Conservation (phyloP, 371 early-diverging fungal species). For the Amoeboradix gromovi region DNA sequence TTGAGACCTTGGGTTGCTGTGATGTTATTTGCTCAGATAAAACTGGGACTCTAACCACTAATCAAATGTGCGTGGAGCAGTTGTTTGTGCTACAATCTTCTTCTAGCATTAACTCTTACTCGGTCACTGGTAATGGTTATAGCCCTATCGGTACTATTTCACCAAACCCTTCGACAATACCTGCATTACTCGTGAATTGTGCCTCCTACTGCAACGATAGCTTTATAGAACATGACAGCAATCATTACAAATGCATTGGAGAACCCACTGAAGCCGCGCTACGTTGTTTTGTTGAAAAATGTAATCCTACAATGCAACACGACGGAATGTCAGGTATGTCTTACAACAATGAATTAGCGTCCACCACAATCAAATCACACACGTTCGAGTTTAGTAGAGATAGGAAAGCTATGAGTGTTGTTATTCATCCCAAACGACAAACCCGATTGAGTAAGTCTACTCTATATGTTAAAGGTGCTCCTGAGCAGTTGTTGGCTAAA, state of each 20-base stretch:
- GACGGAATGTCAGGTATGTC: neutral
- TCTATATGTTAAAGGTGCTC: conserved; percentile 68
- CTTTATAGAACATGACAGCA: conserved; percentile 32
- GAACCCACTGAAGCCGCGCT: conserved; percentile 98
- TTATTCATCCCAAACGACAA: conserved; percentile 16
- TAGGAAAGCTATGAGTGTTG: conserved; percentile 81
- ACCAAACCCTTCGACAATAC: conserved; percentile 14
- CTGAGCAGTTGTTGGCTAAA: conserved; percentile 65
- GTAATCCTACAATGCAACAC: neutral
- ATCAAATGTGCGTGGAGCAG: conserved; percentile 68
- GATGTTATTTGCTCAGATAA: conserved; percentile 92
- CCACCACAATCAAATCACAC: neutral
- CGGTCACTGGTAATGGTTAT: conserved; percentile 15
- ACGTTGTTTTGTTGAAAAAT: conserved; percentile 61
- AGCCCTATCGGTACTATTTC: conserved; percentile 13
- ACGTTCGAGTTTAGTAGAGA: conserved; percentile 81
- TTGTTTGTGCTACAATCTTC: conserved; percentile 32
- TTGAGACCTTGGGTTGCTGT: conserved; percentile 88
- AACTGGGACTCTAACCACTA: conserved; percentile 94
- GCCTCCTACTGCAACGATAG: conserved; percentile 79
- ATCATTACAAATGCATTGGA: conserved; percentile 38
- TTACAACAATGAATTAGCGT: neutral
- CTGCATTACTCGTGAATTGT: conserved; percentile 42
- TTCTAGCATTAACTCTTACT: conserved; percentile 42
- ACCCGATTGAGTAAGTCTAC: neutral